These are phyloP conservation scores for Microcyclosporella mali DNA, from an alignment of 2,329 filamentous ascomycete species.

Conservation along the genomic window DNA sequence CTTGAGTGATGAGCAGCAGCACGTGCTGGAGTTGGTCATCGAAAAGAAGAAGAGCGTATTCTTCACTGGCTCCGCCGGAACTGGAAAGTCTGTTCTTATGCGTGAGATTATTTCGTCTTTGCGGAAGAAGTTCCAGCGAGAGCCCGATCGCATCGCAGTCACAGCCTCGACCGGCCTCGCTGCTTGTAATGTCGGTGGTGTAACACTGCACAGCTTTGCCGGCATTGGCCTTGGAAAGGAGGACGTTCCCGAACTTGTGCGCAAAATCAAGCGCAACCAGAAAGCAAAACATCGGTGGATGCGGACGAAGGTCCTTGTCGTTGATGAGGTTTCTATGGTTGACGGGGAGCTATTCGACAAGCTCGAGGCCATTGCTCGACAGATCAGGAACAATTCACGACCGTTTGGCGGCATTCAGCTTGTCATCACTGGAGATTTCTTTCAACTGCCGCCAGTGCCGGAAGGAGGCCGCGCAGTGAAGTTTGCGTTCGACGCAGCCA, in stretches of 20 bases:
- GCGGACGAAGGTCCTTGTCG: conserved; percentile 75
- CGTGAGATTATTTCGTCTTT: conserved; percentile 80
- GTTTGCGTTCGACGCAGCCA: conserved; percentile 87
- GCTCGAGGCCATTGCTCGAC: conserved; percentile 77
- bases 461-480: conserved; percentile 68
- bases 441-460: conserved; percentile 90
- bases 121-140: conserved; percentile 66
- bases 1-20: conserved; percentile 78
- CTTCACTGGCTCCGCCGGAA: conserved; percentile 91
- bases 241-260: conserved; percentile 68
- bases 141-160: conserved; percentile 81
- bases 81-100: conserved; percentile 94
- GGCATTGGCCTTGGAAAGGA: conserved; percentile 96
- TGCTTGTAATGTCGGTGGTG: conserved; percentile 92
- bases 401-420: conserved; percentile 96
- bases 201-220: conserved; percentile 91
- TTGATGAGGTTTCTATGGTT: conserved; percentile 98
- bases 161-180: conserved; percentile 94
- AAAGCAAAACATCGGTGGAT: conserved; percentile 89
- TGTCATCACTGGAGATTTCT: conserved; percentile 94
- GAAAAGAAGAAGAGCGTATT: conserved; percentile 82
- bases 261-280: conserved; percentile 81
- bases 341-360: conserved; percentile 97
- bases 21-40: conserved; percentile 76
- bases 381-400: conserved; percentile 79